Base-by-base conservation (phyloP, 345 rosid genomes). In the Pseudoturritis turrita region DNA sequence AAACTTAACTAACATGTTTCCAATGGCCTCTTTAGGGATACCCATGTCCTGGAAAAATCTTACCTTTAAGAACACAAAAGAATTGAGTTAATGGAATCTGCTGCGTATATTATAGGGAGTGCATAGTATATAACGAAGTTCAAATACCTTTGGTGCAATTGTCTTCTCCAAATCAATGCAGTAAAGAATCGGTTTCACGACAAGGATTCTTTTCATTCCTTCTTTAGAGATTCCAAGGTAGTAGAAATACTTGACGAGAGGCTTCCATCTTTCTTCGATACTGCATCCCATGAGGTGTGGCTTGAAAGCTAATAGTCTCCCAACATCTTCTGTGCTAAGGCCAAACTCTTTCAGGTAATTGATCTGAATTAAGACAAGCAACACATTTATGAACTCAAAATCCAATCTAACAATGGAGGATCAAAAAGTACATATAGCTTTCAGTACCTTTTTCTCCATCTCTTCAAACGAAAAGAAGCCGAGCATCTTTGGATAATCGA, bases 1-100 rank as follows among this genome's bases (percentile, higher is more conserved):
- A 77, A 88, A 94, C 83, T 91, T 94, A 29, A 83, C 97, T 70
- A 94, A 78, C 97, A 94, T 94, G 75, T 91, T 84, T 40, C 97
- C 93, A 10, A 94, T 84, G 62, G 89, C 91, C 44, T 88, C 92
- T 43, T 91, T 88, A 73, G 85, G 81, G 52, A 94, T 81, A 33
- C 98, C 98, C 62, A 94, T 74, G 61, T 91, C 97, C 79, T 81
- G 87, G 47, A 94, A 82, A 77, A 91, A 94, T 46, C 71, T 79
- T 28, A 91, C 98, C 98, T 94, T 62, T 45, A 68, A 49, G 68
- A 25, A 33, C 9, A 50, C 45, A 78, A 66, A 72, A 22, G 21
- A 74, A 57, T 62, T n/a, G 59, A 36, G 67, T 76, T 61, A 83
- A 19, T 51, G 31, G 23, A 65, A 28, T 59, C 51, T 53, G 21